Base-by-base conservation (phyloP, 371 early-diverging fungal species). In the Circinella minor region DNA sequence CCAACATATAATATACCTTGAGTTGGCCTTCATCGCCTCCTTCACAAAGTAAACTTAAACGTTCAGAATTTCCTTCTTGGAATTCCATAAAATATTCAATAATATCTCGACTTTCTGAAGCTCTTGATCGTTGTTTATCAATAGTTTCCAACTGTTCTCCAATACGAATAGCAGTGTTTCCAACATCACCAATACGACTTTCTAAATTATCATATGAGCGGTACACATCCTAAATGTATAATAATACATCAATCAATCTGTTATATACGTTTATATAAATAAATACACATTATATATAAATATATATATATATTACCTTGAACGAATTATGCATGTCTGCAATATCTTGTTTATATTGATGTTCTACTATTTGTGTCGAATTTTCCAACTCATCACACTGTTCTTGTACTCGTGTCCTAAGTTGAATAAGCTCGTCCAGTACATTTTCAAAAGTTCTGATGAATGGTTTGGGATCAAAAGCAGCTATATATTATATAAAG, bases 121-220 rank as follows among this genome's bases (percentile, higher is more conserved):
- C 95, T 14, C 95, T 87, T 57, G 90, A 88, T 65, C 95, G 80
- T 71, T 98, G 96, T 72, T 92, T 94, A 75, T 96, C 96, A 34
- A 97, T 91, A 0, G 93, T 94, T 69, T 98, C 99, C 34, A 98
- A 86, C 75, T 97, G 98, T 75, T 98, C 98, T 81, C 98, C 98
- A 65, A 98, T 95, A 60, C 95, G 89, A 47, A 98, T 91, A n/a
- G 98, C 96, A 11, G 96, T 96, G 74, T 94, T 94, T 71, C 98
- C 95, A 11, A 98, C 96, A 70, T 96, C 94, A 63, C 91, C 90
- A 43, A 98, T 91, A 65, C 95, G 89, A 27, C 86, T 81, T 76
- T 98, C 98, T 46, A 98, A 82, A 48, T 85, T 86, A 71, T 95
- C 94, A 75, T 96, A 94, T 17, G 89, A 83, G 77, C 89, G 78